Base-by-base conservation (phyloP, 345 rosid species). In the Ceriops tagal region DNA sequence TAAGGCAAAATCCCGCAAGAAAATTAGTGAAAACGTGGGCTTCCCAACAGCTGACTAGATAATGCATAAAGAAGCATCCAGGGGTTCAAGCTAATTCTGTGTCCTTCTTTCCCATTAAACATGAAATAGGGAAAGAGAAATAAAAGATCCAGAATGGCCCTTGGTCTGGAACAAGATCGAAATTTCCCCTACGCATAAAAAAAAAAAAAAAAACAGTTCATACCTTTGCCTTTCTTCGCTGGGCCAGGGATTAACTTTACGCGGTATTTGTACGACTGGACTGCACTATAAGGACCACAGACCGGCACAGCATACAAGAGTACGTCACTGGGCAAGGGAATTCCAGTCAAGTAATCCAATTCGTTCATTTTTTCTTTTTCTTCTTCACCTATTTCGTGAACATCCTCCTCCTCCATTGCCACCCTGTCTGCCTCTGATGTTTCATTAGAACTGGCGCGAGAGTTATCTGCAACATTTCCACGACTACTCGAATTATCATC, bases 211-310 rank as follows among this genome's bases (percentile, higher is more conserved):
- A 34, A 30, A 68, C 13, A 9, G 7, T 39, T 43, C 19, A 13
- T 74, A 90, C 99, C 99, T 76, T 96, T 92, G 80, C 99, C 99
- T 80, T 78, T 92, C 86, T 92, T 96, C 53, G 89, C 89, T 60
- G 88, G 77, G 70, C 99, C 99, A 52, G 99, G 98, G 49, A 85
- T 83, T 27, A 93, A 82, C 87, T 96, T 96, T 66, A 89, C 95
- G 4, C 84, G 89, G 84, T 90, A 96, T 70, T 96, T 96, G 62
- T 92, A 96, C 1, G 93, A 84, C 69, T 92, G 99, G 34, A 95
- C 71, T 10, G 98, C 95, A 62, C 77, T 86, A 71, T 95, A 95
- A 4, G 99, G 99, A 71, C 93, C 99, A 10, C 98, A 96, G 57
- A 92, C 92, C 9, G 99, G 97, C 68, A 90, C 86, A 4, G 91